Base-by-base conservation (phyloP, 192 early-diverging fungal genomes). In the Entrophospora sp. region DNA sequence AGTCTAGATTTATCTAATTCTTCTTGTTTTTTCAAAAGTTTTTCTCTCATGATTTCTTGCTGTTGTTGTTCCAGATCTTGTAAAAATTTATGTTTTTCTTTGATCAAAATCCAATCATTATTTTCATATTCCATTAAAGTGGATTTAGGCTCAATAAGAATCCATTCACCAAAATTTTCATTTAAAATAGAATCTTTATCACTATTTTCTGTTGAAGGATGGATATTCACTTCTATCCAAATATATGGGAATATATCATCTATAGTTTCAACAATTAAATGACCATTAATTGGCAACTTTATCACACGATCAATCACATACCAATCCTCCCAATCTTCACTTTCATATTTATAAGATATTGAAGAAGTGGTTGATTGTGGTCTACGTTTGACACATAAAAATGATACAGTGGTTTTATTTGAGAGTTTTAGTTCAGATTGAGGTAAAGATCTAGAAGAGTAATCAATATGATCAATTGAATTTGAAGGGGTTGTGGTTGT, bases 71-170 rank as follows among this genome's bases (percentile, higher is more conserved):
- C 53, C 28, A 0, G 22, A n/a, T 57, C 55, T 22, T n/a, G 13
- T 18, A 57, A 20, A 18, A 36, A 57, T 55, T 55, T 34, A 22
- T 31, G 2, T 43, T 24, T 48, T 6, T 66, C 51, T 55, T 66
- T 51, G 6, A 66, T 55, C 51, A 66, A 42, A 22, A 66, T 55
- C 64, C 64, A 66, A 55, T 66, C 64, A n/a, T 14, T 9, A 42
- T 66, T 37, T 3, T 43, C 13, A 42, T 66, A 35, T 3, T 43
- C 13, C 5, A 40, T 52, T 16, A 62, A 20, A 27, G 24, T 51
- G 8, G 37, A 18, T 42, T 51, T 24, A 5, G 64, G 64, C 31
- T 66, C 64, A 24, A 66, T 55, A 22, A 66, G 42, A 7, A 66
- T 34, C 64, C 64, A 66, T 30, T 66, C 64, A 25, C 62, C 46